A percentile compares a stretch with the other conserved stretches of the same genome.
Conservation (phyloP, 2,329 filamentous ascomycete species). For the Tolypocladium endophyticum region DNA sequence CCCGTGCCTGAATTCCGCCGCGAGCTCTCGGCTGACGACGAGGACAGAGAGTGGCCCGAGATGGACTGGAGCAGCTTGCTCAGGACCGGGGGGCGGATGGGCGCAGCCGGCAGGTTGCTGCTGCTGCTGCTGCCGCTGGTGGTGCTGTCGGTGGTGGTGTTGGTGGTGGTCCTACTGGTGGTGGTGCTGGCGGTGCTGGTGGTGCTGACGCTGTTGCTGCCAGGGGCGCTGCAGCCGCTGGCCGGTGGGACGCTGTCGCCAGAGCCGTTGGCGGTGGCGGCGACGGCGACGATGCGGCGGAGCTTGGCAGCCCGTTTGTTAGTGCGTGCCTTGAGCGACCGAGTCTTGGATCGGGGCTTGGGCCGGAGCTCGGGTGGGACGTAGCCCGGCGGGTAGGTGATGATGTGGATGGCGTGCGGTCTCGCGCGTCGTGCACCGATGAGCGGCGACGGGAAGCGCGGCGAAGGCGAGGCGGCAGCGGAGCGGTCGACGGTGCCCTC, state of each 20-base stretch:
- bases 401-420: conserved; percentile 30
- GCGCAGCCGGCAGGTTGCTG: neutral
- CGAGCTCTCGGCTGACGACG: neutral
- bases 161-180: neutral
- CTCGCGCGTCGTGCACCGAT: conserved; percentile 28
- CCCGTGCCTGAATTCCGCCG: neutral
- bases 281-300: neutral
- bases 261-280: neutral
- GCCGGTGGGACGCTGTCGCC: neutral
- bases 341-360: conserved; percentile 1
- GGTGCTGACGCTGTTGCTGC: conserved; percentile 2
- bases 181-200: neutral
- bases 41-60: neutral
- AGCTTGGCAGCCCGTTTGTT: neutral
- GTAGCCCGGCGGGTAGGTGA: conserved; percentile 30
- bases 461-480: neutral
- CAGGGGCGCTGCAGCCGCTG: neutral
- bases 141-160: neutral
- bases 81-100: conserved; percentile 2
- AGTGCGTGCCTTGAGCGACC: neutral
- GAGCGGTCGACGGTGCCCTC: conserved; percentile 2
- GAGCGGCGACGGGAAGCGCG: conserved; percentile 22
- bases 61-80: conserved; percentile 7
- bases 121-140: neutral
- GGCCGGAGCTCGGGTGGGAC: conserved; percentile 32